Evolutionary conservation across 345 rosid species (phyloP).

Genomic region (Eucalyptus pauciflora): DNA sequence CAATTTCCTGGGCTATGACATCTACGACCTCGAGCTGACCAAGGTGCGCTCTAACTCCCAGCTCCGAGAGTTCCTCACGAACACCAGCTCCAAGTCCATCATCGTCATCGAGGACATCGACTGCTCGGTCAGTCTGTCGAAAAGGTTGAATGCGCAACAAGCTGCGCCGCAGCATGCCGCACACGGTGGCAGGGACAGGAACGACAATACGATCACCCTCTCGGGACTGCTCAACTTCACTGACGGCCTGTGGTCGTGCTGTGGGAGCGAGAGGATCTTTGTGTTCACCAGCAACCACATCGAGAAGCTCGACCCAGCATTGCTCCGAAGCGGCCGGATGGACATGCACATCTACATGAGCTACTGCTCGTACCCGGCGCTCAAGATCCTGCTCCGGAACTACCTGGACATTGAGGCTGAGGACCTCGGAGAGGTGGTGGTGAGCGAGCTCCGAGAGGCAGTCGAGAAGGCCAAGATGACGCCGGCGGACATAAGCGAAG

Average conservation of each 20-base stretch:
- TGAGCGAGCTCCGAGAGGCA: conserved; percentile 31
- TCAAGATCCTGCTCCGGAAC: conserved; percentile 45
- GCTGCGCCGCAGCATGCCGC: not conserved
- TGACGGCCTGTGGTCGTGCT: not conserved
- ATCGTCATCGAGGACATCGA: conserved; percentile 5
- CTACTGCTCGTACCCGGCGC: not conserved
- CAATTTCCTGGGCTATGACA: not conserved
- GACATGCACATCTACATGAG: not conserved
- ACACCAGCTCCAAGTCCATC: conserved; percentile 89
- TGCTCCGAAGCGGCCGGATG: not conserved
- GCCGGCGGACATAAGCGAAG: not conserved
- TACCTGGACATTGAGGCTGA: not conserved
- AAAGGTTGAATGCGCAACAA: not conserved
- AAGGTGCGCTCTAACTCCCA: conserved; percentile 85
- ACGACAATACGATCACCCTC: conserved; percentile 46
- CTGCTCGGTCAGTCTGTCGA: conserved; percentile 13
- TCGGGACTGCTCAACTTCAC: not conserved
- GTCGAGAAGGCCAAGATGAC: not conserved
- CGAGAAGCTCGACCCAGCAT: not conserved
- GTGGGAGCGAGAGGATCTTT: not conserved
- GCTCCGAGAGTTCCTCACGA: conserved; percentile 69
- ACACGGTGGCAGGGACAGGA: not conserved
- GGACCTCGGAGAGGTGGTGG: not conserved
- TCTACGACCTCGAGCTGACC: conserved; percentile 69
- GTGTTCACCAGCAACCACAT: not conserved